Evolutionary conservation across 768 basidiomycete genomes (phyloP).

Genomic region (Leccinum imitatum): DNA sequence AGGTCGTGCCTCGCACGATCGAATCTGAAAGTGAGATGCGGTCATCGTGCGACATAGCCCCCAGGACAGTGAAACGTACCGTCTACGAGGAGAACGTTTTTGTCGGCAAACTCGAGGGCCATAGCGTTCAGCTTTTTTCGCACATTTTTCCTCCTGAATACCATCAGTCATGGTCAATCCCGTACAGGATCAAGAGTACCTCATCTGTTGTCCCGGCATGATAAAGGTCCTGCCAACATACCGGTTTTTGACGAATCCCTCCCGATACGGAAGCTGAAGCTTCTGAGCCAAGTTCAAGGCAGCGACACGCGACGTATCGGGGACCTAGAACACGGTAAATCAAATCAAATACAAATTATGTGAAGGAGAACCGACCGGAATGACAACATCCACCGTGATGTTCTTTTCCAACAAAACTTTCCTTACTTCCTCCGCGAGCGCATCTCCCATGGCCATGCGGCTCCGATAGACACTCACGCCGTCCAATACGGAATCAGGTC

Average conservation of each 20-base stretch:
- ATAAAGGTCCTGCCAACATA: slow-evolving; percentile 99
- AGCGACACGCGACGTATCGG: slow-evolving; percentile 95
- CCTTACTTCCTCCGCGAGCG: slow-evolving; percentile 84
- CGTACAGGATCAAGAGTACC: slow-evolving; percentile 43
- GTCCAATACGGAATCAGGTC: slow-evolving; percentile 96
- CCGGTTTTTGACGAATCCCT: slow-evolving; percentile 98
- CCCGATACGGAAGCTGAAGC: slow-evolving; percentile 86
- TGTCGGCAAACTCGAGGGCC: slow-evolving; percentile 92
- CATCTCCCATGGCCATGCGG: slow-evolving; percentile 99
- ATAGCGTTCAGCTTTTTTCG: slow-evolving; percentile 95
- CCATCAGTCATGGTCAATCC: slow-evolving; percentile 3
- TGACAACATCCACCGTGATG: slow-evolving; percentile 89
- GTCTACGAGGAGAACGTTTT: slow-evolving; percentile 94
- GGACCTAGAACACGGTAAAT: slow-evolving; percentile 55
- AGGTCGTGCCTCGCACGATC: slow-evolving; percentile 97
- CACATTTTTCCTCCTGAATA: slow-evolving; percentile 82
- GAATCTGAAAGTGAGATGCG: slow-evolving; percentile 60
- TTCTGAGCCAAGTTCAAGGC: slow-evolving; percentile 94
- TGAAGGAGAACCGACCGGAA: slow-evolving; percentile 57
- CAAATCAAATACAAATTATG: background rate
- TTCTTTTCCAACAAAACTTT: slow-evolving; percentile 66
- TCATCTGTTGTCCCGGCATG: slow-evolving; percentile 98
- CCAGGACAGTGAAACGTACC: slow-evolving; percentile 46
- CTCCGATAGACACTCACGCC: slow-evolving; percentile 96
- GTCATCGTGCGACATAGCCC: background rate